phyloP scores from a whole-genome alignment of 352 stramenopile genomes.

The Peronospora tabacina region DNA sequence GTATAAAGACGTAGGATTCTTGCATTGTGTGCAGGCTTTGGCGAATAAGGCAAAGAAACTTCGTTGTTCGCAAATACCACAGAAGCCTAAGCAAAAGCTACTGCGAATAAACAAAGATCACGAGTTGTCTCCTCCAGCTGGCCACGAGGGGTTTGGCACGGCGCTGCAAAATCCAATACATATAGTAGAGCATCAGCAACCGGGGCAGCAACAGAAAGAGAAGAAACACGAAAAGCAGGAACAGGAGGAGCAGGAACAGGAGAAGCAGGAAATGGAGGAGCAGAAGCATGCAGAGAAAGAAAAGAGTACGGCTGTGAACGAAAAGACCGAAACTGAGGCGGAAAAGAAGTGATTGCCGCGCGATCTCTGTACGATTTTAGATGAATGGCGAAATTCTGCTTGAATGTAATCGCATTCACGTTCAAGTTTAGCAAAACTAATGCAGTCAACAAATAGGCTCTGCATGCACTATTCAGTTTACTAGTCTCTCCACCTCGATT shows the following conservation, averaged over 20 bases:
- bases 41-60: constrained; percentile 13
- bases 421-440: too few species aligned
- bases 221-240: too few species aligned
- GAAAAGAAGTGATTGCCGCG: not conserved
- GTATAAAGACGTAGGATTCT: constrained; percentile 46
- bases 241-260: not conserved
- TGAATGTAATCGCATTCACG: too few species aligned
- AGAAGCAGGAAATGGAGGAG: not conserved
- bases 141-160: constrained; percentile 2
- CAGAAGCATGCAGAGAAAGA: not conserved
- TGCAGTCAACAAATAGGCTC: too few species aligned
- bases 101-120: constrained; percentile 11
- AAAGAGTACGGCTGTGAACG: not conserved
- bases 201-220: too few species aligned
- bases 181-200: not conserved
- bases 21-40: constrained; percentile 52
- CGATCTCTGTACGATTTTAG: too few species aligned
- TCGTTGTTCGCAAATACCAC: constrained; percentile 16
- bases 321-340: not conserved
- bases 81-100: constrained; percentile 21
- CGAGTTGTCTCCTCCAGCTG: constrained; percentile 6
- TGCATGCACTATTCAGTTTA: too few species aligned
- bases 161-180: constrained; percentile 6
- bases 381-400: too few species aligned
- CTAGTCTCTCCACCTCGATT: too few species aligned